Conservation (phyloP, 495 filamentous ascomycete species). For the Neurospora discreta region DNA sequence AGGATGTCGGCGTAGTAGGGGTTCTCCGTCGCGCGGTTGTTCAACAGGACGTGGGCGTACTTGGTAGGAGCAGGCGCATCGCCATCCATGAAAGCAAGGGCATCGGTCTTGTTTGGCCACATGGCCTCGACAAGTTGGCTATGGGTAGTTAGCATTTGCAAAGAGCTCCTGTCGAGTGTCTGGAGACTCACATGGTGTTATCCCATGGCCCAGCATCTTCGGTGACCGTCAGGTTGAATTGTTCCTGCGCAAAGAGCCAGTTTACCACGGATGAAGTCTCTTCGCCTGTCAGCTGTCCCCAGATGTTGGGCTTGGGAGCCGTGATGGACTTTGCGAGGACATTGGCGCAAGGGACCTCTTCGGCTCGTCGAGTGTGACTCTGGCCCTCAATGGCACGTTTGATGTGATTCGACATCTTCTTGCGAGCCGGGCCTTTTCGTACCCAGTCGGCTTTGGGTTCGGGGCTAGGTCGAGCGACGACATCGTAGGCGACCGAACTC, state of each 20-base stretch:
- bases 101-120: conserved; percentile 43
- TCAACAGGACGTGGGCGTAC: conserved; percentile 37
- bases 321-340: conserved; percentile 10
- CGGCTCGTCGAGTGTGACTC: not conserved
- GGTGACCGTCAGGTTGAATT: conserved; percentile 26
- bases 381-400: conserved; percentile 15
- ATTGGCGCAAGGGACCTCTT: conserved; percentile 9
- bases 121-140: conserved; percentile 34
- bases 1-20: conserved; percentile 35
- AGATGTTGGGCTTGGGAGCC: conserved; percentile 28
- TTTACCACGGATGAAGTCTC: conserved; percentile 21
- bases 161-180: not conserved
- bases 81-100: conserved; percentile 32
- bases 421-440: conserved; percentile 8
- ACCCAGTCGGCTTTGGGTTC: conserved; percentile 12
- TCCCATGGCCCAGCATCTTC: conserved; percentile 23
- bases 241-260: conserved; percentile 22
- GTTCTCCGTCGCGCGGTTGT: conserved; percentile 26
- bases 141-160: not conserved
- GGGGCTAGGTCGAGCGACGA: conserved; percentile 8
- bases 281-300: conserved; percentile 18
- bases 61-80: conserved; percentile 24
- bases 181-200: conserved; percentile 18
- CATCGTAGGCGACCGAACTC: conserved; percentile 12
- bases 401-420: conserved; percentile 14